Conservation (phyloP, 2,329 filamentous ascomycete species). For the Pseudogymnoascus sp. region DNA sequence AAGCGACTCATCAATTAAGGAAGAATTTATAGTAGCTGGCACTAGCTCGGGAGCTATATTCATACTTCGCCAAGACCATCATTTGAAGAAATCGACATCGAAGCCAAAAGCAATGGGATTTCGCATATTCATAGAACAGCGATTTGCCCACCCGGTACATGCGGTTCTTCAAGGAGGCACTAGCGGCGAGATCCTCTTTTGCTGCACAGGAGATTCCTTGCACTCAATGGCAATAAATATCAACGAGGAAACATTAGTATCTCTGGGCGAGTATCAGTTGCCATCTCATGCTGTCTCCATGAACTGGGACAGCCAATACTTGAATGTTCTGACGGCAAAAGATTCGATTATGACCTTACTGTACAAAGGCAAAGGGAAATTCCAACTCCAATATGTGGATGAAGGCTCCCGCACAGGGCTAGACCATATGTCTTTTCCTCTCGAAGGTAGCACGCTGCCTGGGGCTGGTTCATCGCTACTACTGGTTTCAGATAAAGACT, state of each 20-base stretch:
- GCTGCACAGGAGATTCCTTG: constrained; percentile 44
- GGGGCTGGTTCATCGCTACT: constrained; percentile 16
- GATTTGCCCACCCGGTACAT: background rate
- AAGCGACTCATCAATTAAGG: background rate
- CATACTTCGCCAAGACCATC: background rate
- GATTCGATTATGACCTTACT: constrained; percentile 51
- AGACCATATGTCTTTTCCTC: constrained; percentile 17
- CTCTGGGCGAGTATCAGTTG: constrained; percentile 38
- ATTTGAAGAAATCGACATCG: background rate
- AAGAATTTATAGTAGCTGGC: background rate
- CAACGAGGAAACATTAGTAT: constrained; percentile 41
- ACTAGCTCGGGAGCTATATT: background rate
- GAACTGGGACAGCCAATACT: constrained; percentile 38
- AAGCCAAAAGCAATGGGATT: background rate
- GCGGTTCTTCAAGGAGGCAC: background rate
- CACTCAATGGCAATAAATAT: constrained; percentile 48
- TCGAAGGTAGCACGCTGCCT: background rate
- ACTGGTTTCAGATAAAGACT: constrained; percentile 26
- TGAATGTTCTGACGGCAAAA: constrained; percentile 40
- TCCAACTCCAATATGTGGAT: constrained; percentile 25
- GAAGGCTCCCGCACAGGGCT: constrained; percentile 25
- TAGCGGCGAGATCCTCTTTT: constrained; percentile 34
- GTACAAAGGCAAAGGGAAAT: constrained; percentile 21
- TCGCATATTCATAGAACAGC: background rate
- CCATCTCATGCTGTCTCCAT: constrained; percentile 45